Conservation (phyloP, 345 rosid genomes). For the Excoecaria agallocha region DNA sequence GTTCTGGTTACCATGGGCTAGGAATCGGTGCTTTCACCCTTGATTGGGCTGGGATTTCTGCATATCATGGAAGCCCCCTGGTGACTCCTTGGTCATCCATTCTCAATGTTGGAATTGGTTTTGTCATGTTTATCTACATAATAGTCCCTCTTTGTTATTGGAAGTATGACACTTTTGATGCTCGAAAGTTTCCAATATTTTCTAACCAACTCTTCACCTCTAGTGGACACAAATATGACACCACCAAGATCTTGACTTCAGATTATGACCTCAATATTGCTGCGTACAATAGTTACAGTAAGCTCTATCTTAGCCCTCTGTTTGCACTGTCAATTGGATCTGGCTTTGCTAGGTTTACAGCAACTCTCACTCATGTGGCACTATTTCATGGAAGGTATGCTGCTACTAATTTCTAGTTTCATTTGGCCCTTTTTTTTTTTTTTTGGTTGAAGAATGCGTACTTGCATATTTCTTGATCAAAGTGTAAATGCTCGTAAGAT, state of each 20-base stretch:
- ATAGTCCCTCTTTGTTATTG: slow-evolving; percentile 37
- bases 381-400: slow-evolving; percentile 48
- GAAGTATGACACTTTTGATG: slow-evolving; percentile 32
- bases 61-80: slow-evolving; percentile 38
- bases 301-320: slow-evolving; percentile 41
- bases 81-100: slow-evolving; percentile 45
- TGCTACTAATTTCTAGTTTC: too few relatives aligned
- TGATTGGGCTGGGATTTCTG: slow-evolving; percentile 42
- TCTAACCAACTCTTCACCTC: slow-evolving; percentile 37
- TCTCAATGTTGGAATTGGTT: slow-evolving; percentile 39
- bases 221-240: slow-evolving; percentile 16
- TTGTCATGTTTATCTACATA: slow-evolving; percentile 27
- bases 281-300: slow-evolving; percentile 9
- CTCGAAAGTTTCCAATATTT: slow-evolving; percentile 36
- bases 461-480: too few relatives aligned
- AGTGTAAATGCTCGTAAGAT: too few relatives aligned
- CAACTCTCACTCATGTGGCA: slow-evolving; percentile 43
- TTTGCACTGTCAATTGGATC: slow-evolving; percentile 42
- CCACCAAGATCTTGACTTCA: too few relatives aligned
- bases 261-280: too few relatives aligned
- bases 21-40: slow-evolving; percentile 39
- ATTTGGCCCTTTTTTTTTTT: too few relatives aligned
- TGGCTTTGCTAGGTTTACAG: slow-evolving; percentile 45
- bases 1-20: slow-evolving; percentile 41
- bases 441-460: too few relatives aligned